phyloP scores from a whole-genome alignment of 1,284 basidiomycete species.

The Xanthoconium separans region DNA sequence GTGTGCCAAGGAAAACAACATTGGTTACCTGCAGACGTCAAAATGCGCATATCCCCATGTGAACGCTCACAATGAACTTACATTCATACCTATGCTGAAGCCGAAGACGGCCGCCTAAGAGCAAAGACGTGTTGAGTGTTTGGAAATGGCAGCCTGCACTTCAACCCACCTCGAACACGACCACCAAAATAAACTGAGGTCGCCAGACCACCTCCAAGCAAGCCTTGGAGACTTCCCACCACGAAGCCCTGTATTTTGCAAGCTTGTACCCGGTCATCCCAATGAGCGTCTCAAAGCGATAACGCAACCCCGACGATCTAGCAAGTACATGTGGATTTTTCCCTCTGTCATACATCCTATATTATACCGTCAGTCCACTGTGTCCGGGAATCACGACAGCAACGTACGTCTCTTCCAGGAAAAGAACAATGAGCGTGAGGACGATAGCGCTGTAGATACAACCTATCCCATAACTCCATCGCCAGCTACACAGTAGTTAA shows the following conservation, averaged over 20 bases:
- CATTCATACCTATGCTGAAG: constrained; percentile 72
- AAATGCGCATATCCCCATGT: neutral
- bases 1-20: constrained; percentile 63
- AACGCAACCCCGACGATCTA: constrained; percentile 45
- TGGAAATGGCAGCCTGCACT: neutral
- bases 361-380: constrained; percentile 7
- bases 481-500: constrained; percentile 42
- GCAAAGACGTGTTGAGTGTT: neutral
- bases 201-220: constrained; percentile 61
- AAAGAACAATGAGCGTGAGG: constrained; percentile 53
- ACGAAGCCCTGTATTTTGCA: constrained; percentile 57
- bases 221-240: constrained; percentile 46
- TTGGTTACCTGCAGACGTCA: constrained; percentile 54
- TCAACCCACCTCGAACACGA: constrained; percentile 54
- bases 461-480: constrained; percentile 73
- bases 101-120: constrained; percentile 59
- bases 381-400: neutral
- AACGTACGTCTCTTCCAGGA: constrained; percentile 65
- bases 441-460: constrained; percentile 59
- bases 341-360: constrained; percentile 71
- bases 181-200: constrained; percentile 57
- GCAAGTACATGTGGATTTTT: constrained; percentile 49
- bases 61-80: constrained; percentile 29
- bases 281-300: constrained; percentile 60
- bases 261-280: constrained; percentile 66